Percentiles rank a stretch among this genome's conserved stretches.
phyloP scores from a whole-genome alignment of 2,329 filamentous ascomycete genomes.

The Aphanoascus verrucosus region DNA sequence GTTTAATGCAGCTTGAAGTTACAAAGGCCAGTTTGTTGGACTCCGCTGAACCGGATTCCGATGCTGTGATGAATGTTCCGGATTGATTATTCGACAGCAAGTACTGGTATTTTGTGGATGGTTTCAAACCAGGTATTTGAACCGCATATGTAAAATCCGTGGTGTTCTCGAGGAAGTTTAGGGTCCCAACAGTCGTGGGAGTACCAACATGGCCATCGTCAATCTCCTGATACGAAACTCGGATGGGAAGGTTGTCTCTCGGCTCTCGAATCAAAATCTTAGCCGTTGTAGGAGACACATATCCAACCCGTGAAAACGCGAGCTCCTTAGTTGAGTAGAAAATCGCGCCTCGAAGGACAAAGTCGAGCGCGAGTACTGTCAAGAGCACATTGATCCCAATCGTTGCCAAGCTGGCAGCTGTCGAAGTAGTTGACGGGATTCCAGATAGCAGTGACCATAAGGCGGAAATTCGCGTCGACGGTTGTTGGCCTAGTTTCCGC shows the following conservation, averaged over 20 bases:
- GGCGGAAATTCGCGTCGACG: constrained; percentile 21
- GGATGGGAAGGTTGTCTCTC: constrained; percentile 65
- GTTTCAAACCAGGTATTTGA: constrained; percentile 53
- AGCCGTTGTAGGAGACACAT: constrained; percentile 69
- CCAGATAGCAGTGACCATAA: constrained; percentile 63
- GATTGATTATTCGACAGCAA: constrained; percentile 74
- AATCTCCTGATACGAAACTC: constrained; percentile 48
- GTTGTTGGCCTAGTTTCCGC: not conserved
- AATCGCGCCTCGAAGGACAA: constrained; percentile 61
- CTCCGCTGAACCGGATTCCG: constrained; percentile 52
- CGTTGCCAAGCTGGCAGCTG: constrained; percentile 54
- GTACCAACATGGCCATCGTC: constrained; percentile 25
- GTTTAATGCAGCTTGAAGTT: constrained; percentile 85
- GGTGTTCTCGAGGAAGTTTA: constrained; percentile 57
- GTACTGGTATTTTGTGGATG: constrained; percentile 72
- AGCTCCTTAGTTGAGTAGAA: constrained; percentile 62
- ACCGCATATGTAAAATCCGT: constrained; percentile 75
- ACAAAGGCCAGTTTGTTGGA: constrained; percentile 76
- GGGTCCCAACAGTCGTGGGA: constrained; percentile 57
- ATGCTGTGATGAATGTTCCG: constrained; percentile 70
- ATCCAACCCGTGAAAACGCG: constrained; percentile 77
- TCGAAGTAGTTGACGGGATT: constrained; percentile 60
- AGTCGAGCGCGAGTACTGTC: constrained; percentile 61
- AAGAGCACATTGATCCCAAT: constrained; percentile 62
- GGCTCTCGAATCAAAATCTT: constrained; percentile 79